Conservation (phyloP, 768 basidiomycete genomes). For the Candolleomyces eurysporus region DNA sequence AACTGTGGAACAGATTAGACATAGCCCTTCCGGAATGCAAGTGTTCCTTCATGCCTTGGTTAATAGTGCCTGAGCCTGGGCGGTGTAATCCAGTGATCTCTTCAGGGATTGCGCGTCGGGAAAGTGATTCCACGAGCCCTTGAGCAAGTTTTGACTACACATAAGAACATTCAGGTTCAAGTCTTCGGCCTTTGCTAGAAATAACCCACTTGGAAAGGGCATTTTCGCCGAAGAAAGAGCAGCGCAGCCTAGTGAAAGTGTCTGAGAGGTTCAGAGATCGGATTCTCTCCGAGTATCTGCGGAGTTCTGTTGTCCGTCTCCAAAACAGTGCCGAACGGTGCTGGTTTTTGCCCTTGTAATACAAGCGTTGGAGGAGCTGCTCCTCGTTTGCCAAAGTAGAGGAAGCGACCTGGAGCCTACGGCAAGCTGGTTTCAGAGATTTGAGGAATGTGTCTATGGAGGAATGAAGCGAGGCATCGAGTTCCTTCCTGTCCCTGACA, state of each 20-base stretch:
- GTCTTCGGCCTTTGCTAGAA: background rate
- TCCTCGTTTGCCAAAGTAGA: constrained; percentile 48
- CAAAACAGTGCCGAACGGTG: constrained; percentile 70
- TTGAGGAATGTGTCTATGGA: constrained; percentile 59
- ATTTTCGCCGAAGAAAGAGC: constrained; percentile 48
- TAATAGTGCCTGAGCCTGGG: background rate
- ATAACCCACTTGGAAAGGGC: constrained; percentile 35
- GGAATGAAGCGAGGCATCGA: constrained; percentile 31
- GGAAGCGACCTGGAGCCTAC: constrained; percentile 47
- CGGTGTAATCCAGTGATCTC: constrained; percentile 35
- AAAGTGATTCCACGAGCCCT: constrained; percentile 62
- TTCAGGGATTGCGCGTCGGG: constrained; percentile 37
- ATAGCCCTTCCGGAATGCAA: background rate
- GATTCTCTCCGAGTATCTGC: constrained; percentile 47
- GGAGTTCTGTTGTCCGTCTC: constrained; percentile 60
- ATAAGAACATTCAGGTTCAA: background rate
- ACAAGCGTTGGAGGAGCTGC: constrained; percentile 60
- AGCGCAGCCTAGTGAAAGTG: constrained; percentile 37
- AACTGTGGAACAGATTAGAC: constrained; percentile 17
- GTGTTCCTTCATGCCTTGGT: background rate
- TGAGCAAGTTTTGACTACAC: constrained; percentile 50
- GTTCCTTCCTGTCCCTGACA: constrained; percentile 19
- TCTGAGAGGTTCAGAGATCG: constrained; percentile 27
- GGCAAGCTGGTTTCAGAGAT: constrained; percentile 52
- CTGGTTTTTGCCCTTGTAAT: constrained; percentile 82